Percentiles rank a stretch among this genome's conserved stretches.
Evolutionary conservation across 148 eudicot species (phyloP).

Genomic region (Diospyros lotus): DNA sequence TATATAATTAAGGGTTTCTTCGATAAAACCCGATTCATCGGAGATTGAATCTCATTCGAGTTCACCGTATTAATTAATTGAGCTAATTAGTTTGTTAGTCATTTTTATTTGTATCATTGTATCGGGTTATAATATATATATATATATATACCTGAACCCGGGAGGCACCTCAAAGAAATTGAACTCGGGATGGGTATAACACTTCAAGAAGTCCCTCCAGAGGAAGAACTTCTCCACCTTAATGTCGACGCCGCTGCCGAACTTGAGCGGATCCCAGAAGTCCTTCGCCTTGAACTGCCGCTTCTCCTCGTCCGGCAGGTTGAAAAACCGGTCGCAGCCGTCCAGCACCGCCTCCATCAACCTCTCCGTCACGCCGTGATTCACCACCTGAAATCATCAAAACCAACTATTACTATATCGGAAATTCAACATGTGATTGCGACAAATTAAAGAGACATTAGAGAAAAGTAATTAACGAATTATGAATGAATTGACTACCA

Average conservation of each 20-base stretch:
- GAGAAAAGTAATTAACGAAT: no score
- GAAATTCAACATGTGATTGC: no score
- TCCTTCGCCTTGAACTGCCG: slow-evolving; percentile 26
- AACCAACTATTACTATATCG: no score
- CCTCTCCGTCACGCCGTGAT: slow-evolving; percentile 53
- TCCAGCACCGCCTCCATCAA: slow-evolving; percentile 30
- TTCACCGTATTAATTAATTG: no score
- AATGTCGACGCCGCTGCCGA: slow-evolving; percentile 41
- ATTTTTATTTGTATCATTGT: background rate
- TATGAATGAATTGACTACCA: slow-evolving; percentile 3
- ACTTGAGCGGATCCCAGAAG: slow-evolving; percentile 43
- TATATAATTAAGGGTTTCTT: no score
- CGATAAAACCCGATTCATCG: no score
- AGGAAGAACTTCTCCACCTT: slow-evolving; percentile 26
- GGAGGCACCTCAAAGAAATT: slow-evolving; percentile 27
- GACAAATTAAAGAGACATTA: no score
- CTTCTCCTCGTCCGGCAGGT: slow-evolving; percentile 49
- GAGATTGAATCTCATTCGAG: no score
- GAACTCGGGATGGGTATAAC: slow-evolving; percentile 33
- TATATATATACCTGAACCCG: slow-evolving; percentile 13
- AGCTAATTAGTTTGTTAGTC: background rate
- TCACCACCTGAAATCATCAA: slow-evolving; percentile 31
- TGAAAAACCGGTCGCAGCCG: slow-evolving; percentile 27
- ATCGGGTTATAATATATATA: background rate
- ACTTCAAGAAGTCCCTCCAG: slow-evolving; percentile 36